Percentiles rank a stretch among this genome's conserved stretches.
Evolutionary conservation across 2,329 filamentous ascomycete genomes (phyloP).

Genomic region (Fusarium sp.): DNA sequence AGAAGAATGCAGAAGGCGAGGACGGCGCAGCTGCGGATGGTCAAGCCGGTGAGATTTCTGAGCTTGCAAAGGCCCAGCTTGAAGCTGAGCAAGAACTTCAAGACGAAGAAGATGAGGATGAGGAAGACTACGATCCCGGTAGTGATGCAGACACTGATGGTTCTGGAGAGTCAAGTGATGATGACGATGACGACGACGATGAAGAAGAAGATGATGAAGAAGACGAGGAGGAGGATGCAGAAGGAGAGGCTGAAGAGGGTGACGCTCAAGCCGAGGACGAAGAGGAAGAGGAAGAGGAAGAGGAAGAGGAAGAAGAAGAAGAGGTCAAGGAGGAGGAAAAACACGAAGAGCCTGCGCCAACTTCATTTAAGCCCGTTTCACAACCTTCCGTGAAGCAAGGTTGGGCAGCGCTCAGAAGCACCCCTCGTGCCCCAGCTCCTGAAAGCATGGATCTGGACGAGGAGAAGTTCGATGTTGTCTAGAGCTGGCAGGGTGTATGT

Average conservation of each 20-base stretch:
- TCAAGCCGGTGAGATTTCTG: slow-evolving; percentile 60
- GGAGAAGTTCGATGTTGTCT: slow-evolving; percentile 55
- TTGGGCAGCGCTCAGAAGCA: slow-evolving; percentile 53
- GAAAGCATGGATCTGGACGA: slow-evolving; percentile 54
- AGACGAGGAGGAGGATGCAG: slow-evolving; percentile 55
- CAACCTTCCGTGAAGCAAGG: slow-evolving; percentile 48
- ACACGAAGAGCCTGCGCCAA: slow-evolving; percentile 15
- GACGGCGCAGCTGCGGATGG: slow-evolving; percentile 53
- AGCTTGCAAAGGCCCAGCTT: slow-evolving; percentile 65
- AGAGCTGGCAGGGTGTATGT: slow-evolving; percentile 1
- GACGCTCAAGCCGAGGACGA: slow-evolving; percentile 41
- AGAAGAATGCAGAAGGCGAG: slow-evolving; percentile 60
- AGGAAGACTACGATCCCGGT: slow-evolving; percentile 77
- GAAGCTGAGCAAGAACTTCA: slow-evolving; percentile 69
- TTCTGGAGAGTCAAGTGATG: slow-evolving; percentile 69
- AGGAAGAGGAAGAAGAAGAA: slow-evolving; percentile 33
- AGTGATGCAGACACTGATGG: slow-evolving; percentile 73
- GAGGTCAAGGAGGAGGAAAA: slow-evolving; percentile 39
- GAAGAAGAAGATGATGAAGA: slow-evolving; percentile 59
- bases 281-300: slow-evolving; percentile 40
- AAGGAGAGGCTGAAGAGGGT: slow-evolving; percentile 48
- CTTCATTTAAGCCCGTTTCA: slow-evolving; percentile 9
- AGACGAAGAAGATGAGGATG: slow-evolving; percentile 75
- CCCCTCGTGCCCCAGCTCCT: slow-evolving; percentile 37
- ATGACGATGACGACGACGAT: slow-evolving; percentile 60